Evolutionary conservation across 2,329 filamentous ascomycete species (phyloP).

Genomic region (Sporothrix humicola): DNA sequence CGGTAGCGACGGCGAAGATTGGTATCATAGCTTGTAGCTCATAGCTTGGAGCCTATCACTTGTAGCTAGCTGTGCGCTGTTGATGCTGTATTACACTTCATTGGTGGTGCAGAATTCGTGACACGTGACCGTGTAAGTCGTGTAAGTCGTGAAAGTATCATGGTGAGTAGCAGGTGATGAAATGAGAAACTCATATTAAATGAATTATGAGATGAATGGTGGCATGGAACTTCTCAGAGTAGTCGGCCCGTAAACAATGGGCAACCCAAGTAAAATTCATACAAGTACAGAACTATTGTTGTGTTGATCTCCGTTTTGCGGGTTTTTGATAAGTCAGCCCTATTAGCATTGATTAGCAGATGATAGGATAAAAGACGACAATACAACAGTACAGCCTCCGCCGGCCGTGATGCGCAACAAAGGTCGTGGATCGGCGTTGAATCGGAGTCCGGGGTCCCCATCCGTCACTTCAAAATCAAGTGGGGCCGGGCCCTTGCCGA

Average conservation of each 20-base stretch:
- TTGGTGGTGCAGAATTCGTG: background rate
- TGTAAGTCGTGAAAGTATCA: background rate
- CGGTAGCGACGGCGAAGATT: no score
- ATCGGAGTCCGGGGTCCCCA: background rate
- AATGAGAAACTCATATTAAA: background rate
- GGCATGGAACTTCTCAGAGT: background rate
- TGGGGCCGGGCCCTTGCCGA: background rate
- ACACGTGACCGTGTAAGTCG: background rate
- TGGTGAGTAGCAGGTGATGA: background rate
- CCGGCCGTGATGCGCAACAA: background rate
- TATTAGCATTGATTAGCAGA: no score
- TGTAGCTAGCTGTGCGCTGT: background rate
- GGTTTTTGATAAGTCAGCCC: background rate
- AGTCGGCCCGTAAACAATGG: no score
- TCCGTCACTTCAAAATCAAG: background rate
- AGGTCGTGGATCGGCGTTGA: background rate
- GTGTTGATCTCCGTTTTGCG: no score
- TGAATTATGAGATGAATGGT: no score
- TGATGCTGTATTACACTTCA: background rate
- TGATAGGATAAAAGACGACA: background rate
- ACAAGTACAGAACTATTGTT: no score
- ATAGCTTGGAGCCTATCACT: no score
- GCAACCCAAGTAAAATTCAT: no score
- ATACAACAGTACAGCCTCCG: background rate
- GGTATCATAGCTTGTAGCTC: no score